Base-by-base conservation (phyloP, 2,329 filamentous ascomycete species). In the Verticillium tricorpus region DNA sequence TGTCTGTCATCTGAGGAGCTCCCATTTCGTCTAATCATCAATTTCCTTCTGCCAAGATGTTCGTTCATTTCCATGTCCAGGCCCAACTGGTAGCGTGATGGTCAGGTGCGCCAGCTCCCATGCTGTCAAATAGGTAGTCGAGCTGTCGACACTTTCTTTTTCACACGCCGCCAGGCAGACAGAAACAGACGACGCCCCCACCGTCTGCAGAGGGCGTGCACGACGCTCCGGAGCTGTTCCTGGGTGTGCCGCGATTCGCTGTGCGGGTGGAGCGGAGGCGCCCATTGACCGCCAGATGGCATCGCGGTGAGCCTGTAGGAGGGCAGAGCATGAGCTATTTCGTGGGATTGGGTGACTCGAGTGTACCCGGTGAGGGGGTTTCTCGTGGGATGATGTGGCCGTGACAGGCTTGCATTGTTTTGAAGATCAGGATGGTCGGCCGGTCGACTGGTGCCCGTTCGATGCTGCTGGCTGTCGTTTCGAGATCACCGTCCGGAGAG, bases 281-380 rank as follows among this genome's bases (percentile, higher is more conserved):
- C 31, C 28, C 60, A 61, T 62, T 64, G 60, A 63, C 61, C 63
- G 62, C 60, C 40, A 58, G 45, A 60, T 45, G 58, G 45, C 58
- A 45, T 37, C 54, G 57, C 63, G 31, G 54, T 60, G 56, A 65
- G 66, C 69, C 70, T 72, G 68, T 72, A 69, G 72, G 65, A 70
- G 64, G 62, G 63, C 66, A 37, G 62, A 71, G 68, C 70, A 69
- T 68, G 70, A 59, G 61, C 64, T 68, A 69, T 69, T 64, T 68
- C 61, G 59, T 67, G 58, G 69, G 63, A 74, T 72, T 73, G 71
- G 72, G 63, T 63, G 22, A 64, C 52, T 56, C 35, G 28, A 57
- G 39, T 59, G 61, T 64, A 65, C 56, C 28, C 15, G 28, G 58
- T 39, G 59, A 58, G 59, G 59, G 35, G 60, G 28, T 40, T 34